These are phyloP conservation scores for Quercus tomentella DNA, from an alignment of 331 rosid genomes.

Conservation along the genomic window DNA sequence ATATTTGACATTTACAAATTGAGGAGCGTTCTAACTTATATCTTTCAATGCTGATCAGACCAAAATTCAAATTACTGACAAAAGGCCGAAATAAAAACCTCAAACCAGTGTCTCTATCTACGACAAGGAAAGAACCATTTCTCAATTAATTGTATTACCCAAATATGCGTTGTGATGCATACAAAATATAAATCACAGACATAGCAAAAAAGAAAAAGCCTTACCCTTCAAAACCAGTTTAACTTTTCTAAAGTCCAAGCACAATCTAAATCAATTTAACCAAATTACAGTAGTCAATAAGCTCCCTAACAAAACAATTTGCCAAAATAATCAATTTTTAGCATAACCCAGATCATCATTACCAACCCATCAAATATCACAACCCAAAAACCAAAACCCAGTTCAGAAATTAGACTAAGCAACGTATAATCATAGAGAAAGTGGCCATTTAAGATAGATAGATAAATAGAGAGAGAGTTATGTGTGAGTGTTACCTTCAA, in stretches of 20 bases:
- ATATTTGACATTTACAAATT: not conserved
- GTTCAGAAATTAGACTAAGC: not conserved
- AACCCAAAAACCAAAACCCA: constrained; percentile 1
- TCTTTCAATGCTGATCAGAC: not conserved
- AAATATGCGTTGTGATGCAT: not conserved
- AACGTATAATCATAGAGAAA: not conserved
- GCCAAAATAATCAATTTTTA: not conserved
- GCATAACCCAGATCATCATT: not conserved
- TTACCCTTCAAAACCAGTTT: not conserved
- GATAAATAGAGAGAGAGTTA: not conserved
- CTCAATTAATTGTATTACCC: not conserved
- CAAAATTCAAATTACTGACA: not conserved
- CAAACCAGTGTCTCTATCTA: not conserved
- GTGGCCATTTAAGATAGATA: not conserved
- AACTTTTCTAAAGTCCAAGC: not conserved
- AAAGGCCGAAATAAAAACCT: not conserved
- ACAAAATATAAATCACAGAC: not conserved
- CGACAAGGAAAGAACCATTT: not conserved
- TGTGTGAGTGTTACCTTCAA: constrained; percentile 52
- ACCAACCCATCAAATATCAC: not conserved
- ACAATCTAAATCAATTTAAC: not conserved
- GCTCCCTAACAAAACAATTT: not conserved
- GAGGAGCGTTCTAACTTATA: not conserved
- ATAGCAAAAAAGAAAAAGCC: not conserved
- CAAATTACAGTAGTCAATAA: not conserved